These are phyloP conservation scores for Colletotrichum chrysophilum DNA, from an alignment of 2,329 filamentous ascomycete species.

Conservation along the genomic window DNA sequence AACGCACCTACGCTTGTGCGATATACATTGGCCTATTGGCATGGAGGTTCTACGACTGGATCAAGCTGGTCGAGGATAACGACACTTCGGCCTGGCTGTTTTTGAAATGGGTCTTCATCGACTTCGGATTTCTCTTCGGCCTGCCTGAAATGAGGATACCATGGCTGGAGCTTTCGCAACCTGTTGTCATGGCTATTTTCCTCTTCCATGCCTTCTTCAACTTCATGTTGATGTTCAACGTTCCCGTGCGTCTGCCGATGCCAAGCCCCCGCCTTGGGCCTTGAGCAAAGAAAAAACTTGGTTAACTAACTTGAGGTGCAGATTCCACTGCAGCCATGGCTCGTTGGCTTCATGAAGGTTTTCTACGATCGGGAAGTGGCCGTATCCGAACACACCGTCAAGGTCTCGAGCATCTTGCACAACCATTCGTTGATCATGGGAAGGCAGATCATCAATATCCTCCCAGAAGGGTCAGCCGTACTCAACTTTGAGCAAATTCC, in stretches of 20 bases:
- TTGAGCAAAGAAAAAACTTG: neutral
- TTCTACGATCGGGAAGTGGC: constrained; percentile 93
- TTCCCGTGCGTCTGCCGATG: constrained; percentile 65
- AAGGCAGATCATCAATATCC: constrained; percentile 95
- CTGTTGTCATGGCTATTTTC: constrained; percentile 74
- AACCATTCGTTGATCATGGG: constrained; percentile 94
- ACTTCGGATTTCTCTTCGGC: constrained; percentile 85
- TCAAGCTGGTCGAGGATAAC: constrained; percentile 78
- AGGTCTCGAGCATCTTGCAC: constrained; percentile 84
- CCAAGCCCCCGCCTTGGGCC: neutral
- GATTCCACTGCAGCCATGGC: constrained; percentile 76
- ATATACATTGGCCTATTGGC: constrained; percentile 77
- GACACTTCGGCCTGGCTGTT: constrained; percentile 89
- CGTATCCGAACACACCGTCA: constrained; percentile 92
- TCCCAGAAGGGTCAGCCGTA: constrained; percentile 91
- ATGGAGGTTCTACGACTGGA: constrained; percentile 90
- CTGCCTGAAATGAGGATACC: constrained; percentile 89
- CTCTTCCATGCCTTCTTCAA: constrained; percentile 75
- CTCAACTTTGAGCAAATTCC: constrained; percentile 83
- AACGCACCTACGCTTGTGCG: constrained; percentile 85
- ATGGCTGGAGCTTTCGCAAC: constrained; percentile 91
- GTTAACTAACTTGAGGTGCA: constrained; percentile 33
- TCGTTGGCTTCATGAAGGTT: constrained; percentile 76
- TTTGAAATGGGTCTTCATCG: constrained; percentile 90
- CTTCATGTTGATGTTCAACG: constrained; percentile 90